Conservation (phyloP, 495 filamentous ascomycete species). For the Immersiella caudata region DNA sequence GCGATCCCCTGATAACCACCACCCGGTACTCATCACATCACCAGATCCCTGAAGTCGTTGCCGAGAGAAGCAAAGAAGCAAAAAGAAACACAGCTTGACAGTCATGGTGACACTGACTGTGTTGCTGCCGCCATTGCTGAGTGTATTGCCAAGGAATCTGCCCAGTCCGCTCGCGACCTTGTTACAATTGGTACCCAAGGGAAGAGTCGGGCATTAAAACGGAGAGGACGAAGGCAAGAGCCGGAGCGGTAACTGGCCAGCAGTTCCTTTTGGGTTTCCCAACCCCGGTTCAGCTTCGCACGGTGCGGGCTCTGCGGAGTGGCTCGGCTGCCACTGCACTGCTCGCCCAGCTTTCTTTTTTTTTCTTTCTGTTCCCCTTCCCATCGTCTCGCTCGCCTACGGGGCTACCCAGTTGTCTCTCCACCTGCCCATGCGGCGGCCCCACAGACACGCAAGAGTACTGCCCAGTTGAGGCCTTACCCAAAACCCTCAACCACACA, state of each 20-base stretch:
- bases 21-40: too few relatives aligned
- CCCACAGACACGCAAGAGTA: conserved; percentile 29
- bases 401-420: conserved; percentile 12
- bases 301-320: conserved; percentile 5
- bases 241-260: conserved; percentile 22
- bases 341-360: conserved; percentile 18
- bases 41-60: neutral
- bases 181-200: conserved; percentile 40
- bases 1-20: too few relatives aligned
- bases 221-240: conserved; percentile 20
- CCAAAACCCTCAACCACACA: conserved; percentile 33
- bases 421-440: conserved; percentile 19
- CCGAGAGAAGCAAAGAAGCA: neutral
- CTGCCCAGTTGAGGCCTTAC: conserved; percentile 37
- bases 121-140: neutral
- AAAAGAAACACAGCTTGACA: neutral
- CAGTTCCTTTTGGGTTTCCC: conserved; percentile 19
- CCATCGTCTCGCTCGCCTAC: conserved; percentile 17
- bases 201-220: conserved; percentile 39
- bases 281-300: conserved; percentile 24
- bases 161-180: neutral
- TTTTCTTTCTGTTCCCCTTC: conserved; percentile 19
- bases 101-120: neutral
- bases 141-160: neutral
- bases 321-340: conserved; percentile 14